phyloP scores from a whole-genome alignment of 306 rosid genomes.

The Cicer cuneatum region DNA sequence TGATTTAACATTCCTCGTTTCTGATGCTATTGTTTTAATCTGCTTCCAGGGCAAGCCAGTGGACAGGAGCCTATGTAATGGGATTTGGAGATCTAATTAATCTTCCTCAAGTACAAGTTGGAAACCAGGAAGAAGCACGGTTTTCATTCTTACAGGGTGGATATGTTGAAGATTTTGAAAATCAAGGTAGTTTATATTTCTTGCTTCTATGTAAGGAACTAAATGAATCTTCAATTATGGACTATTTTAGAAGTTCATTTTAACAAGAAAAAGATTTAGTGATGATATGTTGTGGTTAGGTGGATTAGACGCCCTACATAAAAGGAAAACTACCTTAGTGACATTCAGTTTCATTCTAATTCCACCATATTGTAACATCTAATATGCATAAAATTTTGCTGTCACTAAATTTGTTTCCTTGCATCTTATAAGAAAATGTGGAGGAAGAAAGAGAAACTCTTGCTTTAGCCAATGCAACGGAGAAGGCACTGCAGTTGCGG shows the following conservation, averaged over 20 bases:
- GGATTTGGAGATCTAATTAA: constrained; percentile 71
- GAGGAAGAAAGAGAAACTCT: constrained; percentile 58
- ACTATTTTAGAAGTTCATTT: not conserved
- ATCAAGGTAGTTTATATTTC: constrained; percentile 60
- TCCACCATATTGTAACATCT: constrained; percentile 13
- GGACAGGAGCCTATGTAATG: constrained; percentile 89
- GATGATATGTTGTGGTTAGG: constrained; percentile 17
- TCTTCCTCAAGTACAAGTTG: constrained; percentile 51
- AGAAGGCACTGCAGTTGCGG: constrained; percentile 75
- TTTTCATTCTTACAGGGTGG: constrained; percentile 85
- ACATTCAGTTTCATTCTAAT: constrained; percentile 12
- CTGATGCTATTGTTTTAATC: constrained; percentile 30
- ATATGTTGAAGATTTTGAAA: constrained; percentile 73
- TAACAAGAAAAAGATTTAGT: constrained; percentile 3
- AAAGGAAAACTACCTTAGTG: not conserved
- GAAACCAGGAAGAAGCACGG: constrained; percentile 66
- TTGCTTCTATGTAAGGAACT: constrained; percentile 23
- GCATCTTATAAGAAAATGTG: constrained; percentile 52
- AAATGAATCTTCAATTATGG: constrained; percentile 5
- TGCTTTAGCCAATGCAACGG: constrained; percentile 68
- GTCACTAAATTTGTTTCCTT: constrained; percentile 21
- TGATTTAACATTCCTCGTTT: constrained; percentile 16
- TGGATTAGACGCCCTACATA: not conserved
- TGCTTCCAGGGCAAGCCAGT: constrained; percentile 71
- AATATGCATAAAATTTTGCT: not conserved